Base-by-base conservation (phyloP, 2,329 filamentous ascomycete genomes). In the Calonectria ilicicola region DNA sequence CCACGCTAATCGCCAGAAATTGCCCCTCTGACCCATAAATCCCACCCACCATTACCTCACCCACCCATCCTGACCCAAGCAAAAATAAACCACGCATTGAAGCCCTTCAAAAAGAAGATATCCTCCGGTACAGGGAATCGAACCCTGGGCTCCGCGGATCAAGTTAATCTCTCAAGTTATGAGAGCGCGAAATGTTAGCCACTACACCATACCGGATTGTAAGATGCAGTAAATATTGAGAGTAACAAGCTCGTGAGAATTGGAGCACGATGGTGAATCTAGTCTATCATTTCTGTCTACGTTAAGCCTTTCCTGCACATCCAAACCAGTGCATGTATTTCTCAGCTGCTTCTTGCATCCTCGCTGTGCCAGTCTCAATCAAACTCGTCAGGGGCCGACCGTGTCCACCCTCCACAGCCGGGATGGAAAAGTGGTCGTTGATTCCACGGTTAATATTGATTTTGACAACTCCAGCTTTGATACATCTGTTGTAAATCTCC, bases 381-480 rank as follows among this genome's bases (percentile, higher is more conserved):
- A 88, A 84, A 56, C 79, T 83, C 32, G 86, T 87, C 73, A 88
- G 77, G 23, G 86, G 86, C 17, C 42, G n/a, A 78, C 77, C 74
- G 84, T 86, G 86, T 80, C 86, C 84, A 67, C 84, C 80, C 80
- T 86, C 84, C 44, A 84, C 83, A 10, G 79, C 26, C 10, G 42
- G 42, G 5, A 32, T 78, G 7, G 84, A 83, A 69, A 86, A 87
- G 75, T 87, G 84, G 65, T 85, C 85, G 76, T 87, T 88, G 83
- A 88, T 85, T 46, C 85, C 86, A 80, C 87, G 86, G 80, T 88
- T 89, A 81, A 88, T 87, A 75, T 89, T 89, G 75, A 87, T 79
- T 81, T 88, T 88, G 65, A 82, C 83, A 46, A 88, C 84, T 58
- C 87, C 87, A 10, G 78, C 82, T 21, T 81, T 80, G 78, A 88